Evolutionary conservation across 2,329 filamentous ascomycete genomes (phyloP), one percentile per base, ranked within the genome.

Genomic region (Xylaria multiplex): DNA sequence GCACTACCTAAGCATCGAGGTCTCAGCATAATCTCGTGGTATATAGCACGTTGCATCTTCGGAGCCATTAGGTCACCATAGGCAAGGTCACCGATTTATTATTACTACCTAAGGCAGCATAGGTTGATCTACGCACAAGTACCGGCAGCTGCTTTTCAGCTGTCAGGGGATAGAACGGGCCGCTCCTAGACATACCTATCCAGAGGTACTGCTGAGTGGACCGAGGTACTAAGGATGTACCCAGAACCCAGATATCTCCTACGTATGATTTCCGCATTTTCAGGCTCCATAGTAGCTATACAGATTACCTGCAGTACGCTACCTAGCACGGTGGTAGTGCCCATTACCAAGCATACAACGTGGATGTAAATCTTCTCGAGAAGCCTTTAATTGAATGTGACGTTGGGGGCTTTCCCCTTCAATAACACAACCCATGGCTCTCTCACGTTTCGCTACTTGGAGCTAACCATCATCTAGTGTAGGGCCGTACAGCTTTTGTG

Each of bases 11-110:
- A 61, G 27, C 32, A 24, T 54, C 24, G 48, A 24, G 52, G 37
- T 42, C 54, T 54, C 49, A 61, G 46, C 52, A 61, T 19, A 46
- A 67, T 64, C 64, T 59, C 43, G 50, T 52, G 60, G 50, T 45
- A 49, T 58, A 56, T 50, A 40, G 43, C 52, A 55, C 19, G 52
- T 55, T 37, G 37, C 45, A 55, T 59, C 54, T 63, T 56, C 55
- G 50, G 50, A 46, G 52, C 48, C 62, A 40, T 24, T 40, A 49
- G 27, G 53, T 59, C 14, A 6, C 27, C 49, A 19, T 6, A 56
- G 59, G 22, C 53, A 42, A 43, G 43, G 53, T 55, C 14, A 55
- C 53, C 37, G 19, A 55, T 46, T 35, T 57, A 57, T 57, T 57
- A 35, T 24, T 46, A 57, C 53, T 7, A 19, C 19, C 19, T 19